phyloP scores from a whole-genome alignment of 1,139 yeast species.

The Yamadazyma sp. region DNA sequence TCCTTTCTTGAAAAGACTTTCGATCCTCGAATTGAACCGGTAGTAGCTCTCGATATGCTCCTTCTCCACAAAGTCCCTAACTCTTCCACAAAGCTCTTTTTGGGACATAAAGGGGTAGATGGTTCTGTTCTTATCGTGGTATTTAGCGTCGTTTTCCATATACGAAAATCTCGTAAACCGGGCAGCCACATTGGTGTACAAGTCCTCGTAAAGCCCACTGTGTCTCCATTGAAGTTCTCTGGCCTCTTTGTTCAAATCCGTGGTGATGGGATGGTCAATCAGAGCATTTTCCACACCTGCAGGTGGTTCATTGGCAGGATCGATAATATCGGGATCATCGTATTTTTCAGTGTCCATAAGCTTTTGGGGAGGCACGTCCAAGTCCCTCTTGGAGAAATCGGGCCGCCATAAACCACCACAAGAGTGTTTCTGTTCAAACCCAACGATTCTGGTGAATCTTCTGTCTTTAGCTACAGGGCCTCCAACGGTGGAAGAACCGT shows the following conservation, averaged over 20 bases:
- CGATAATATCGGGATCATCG: slow-evolving; percentile 24
- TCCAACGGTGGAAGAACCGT: slow-evolving; percentile 26
- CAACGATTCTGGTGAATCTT: slow-evolving; percentile 28
- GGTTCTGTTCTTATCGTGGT: slow-evolving; percentile 21
- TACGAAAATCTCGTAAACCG: slow-evolving; percentile 45
- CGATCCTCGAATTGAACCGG: slow-evolving; percentile 40
- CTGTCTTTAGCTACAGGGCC: slow-evolving; percentile 14
- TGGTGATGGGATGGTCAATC: slow-evolving; percentile 19
- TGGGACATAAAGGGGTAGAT: slow-evolving; percentile 44
- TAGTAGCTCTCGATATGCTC: slow-evolving; percentile 32
- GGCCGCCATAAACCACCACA: slow-evolving; percentile 41
- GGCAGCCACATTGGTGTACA: slow-evolving; percentile 49
- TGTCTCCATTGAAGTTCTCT: slow-evolving; percentile 36
- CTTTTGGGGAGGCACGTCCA: slow-evolving; percentile 29
- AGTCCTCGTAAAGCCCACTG: slow-evolving; percentile 42
- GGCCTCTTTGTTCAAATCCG: slow-evolving; percentile 11
- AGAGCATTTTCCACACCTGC: slow-evolving; percentile 16
- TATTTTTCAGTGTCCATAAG: slow-evolving; percentile 28
- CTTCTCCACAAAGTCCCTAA: slow-evolving; percentile 27
- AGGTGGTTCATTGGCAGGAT: slow-evolving; percentile 23
- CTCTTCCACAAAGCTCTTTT: slow-evolving; percentile 33
- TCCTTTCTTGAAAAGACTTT: slow-evolving; percentile 29
- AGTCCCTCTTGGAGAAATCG: slow-evolving; percentile 22
- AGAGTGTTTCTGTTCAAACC: slow-evolving; percentile 31
- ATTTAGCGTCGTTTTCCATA: slow-evolving; percentile 29